phyloP scores from a whole-genome alignment of 129 eudicot species.

The Smallanthus sonchifolius region DNA sequence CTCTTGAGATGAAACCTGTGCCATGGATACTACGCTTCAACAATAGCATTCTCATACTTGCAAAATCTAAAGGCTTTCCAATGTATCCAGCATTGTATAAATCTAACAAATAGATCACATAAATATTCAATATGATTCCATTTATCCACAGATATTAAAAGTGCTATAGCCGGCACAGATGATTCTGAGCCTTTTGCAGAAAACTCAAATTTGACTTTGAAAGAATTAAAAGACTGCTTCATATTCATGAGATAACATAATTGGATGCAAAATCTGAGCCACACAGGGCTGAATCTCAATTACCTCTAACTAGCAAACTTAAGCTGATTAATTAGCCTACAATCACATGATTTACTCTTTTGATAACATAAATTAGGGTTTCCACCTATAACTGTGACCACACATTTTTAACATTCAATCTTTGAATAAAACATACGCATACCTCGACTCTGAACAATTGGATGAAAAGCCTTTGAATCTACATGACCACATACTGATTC shows the following conservation, averaged over 20 bases:
- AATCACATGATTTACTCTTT: neutral
- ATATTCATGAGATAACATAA: neutral
- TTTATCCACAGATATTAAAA: neutral
- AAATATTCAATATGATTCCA: slow-evolving; percentile 1
- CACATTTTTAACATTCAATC: neutral
- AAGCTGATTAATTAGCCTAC: neutral
- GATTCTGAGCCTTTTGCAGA: neutral
- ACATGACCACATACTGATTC: slow-evolving; percentile 23
- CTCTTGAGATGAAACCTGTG: slow-evolving; percentile 57
- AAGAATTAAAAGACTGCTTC: neutral
- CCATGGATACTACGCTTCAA: slow-evolving; percentile 64
- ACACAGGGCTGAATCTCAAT: neutral
- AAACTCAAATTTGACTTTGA: neutral
- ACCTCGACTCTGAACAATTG: slow-evolving; percentile 23
- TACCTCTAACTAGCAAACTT: neutral
- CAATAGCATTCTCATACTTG: slow-evolving; percentile 24
- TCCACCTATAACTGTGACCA: neutral
- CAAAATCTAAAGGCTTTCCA: slow-evolving; percentile 34
- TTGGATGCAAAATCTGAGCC: too few relatives aligned
- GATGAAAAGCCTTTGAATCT: slow-evolving; percentile 16
- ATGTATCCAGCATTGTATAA: slow-evolving; percentile 26
- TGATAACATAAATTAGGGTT: slow-evolving; percentile 9
- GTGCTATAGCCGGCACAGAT: neutral
- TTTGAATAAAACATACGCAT: neutral
- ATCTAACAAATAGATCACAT: slow-evolving; percentile 34